These are phyloP conservation scores for Cladosporium sp. DNA, from an alignment of 2,329 filamentous ascomycete species.

Conservation along the genomic window DNA sequence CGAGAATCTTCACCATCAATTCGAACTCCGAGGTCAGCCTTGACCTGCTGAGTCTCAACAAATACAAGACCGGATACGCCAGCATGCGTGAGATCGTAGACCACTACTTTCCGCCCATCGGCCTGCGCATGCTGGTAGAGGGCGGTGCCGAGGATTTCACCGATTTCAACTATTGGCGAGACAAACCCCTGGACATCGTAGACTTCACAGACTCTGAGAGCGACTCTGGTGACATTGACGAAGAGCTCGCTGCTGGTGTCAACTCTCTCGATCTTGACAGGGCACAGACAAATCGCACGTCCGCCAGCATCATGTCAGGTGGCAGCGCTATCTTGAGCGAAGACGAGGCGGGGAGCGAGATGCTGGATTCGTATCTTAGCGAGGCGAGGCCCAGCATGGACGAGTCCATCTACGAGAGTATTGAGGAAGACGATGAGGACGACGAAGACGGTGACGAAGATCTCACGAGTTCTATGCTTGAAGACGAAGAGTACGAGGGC, in stretches of 20 bases:
- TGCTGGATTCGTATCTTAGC: conserved; percentile 19
- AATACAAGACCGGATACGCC: conserved; percentile 93
- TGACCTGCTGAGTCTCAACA: conserved; percentile 83
- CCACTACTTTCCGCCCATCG: conserved; percentile 93
- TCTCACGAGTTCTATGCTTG: conserved; percentile 15
- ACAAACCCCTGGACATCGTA: conserved; percentile 73
- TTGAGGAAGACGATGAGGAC: conserved; percentile 23
- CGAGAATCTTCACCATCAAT: conserved; percentile 97
- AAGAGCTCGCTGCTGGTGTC: conserved; percentile 15
- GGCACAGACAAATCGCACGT: conserved; percentile 13
- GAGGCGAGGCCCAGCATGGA: conserved; percentile 16
- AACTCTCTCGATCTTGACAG: conserved; percentile 12
- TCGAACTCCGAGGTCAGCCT: conserved; percentile 92
- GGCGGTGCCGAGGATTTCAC: conserved; percentile 91
- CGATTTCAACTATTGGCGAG: conserved; percentile 95
- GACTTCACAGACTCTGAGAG: conserved; percentile 83
- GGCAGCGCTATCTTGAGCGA: conserved; percentile 22
- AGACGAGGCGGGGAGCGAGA: conserved; percentile 27
- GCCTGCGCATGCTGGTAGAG: conserved; percentile 72
- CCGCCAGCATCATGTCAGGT: conserved; percentile 13
- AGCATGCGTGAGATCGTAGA: conserved; percentile 96
- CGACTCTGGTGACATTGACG: conserved; percentile 30
- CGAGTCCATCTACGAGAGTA: conserved; percentile 11
- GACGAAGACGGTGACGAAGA: conserved; percentile 16
- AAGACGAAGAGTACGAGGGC: conserved; percentile 14